phyloP scores from a whole-genome alignment of 176 grass and related monocot genomes.

The Areca catechu region DNA sequence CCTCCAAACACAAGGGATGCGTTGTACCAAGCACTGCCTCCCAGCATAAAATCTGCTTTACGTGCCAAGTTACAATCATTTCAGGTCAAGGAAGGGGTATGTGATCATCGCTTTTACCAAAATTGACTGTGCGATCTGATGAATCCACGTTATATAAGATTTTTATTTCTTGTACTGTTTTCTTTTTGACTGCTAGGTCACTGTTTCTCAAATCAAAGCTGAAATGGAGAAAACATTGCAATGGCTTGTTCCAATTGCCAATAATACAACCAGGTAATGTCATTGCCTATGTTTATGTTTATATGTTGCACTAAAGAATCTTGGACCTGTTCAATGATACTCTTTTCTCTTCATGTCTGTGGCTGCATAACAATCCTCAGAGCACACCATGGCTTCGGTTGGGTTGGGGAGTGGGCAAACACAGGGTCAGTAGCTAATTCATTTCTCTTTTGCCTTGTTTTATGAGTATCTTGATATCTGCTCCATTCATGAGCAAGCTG shows the following conservation, averaged over 20 bases:
- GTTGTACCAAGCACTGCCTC: constrained; percentile 82
- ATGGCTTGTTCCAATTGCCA: constrained; percentile 52
- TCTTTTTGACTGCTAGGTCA: constrained; percentile 25
- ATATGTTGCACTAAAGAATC: no score
- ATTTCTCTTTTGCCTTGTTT: neutral
- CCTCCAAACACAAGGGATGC: constrained; percentile 60
- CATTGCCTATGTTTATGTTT: no score
- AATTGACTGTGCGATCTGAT: no score
- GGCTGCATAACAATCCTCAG: constrained; percentile 11
- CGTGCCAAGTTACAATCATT: constrained; percentile 51
- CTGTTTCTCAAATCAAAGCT: constrained; percentile 20
- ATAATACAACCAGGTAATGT: constrained; percentile 39
- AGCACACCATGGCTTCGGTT: constrained; percentile 33
- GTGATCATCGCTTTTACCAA: neutral
- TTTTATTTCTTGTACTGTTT: neutral
- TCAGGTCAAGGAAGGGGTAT: constrained; percentile 49
- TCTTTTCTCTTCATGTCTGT: neutral
- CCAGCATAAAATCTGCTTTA: constrained; percentile 49
- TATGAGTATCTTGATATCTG: neutral
- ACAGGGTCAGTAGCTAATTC: constrained; percentile 18
- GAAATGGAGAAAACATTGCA: constrained; percentile 48
- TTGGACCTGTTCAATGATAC: no score
- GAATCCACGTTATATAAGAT: no score
- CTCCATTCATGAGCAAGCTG: neutral
- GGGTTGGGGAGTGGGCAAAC: constrained; percentile 37